A percentile compares a stretch with the other conserved stretches of the same genome.
phyloP scores from a whole-genome alignment of 768 basidiomycete genomes.

The Xerocomellus amylosporus region DNA sequence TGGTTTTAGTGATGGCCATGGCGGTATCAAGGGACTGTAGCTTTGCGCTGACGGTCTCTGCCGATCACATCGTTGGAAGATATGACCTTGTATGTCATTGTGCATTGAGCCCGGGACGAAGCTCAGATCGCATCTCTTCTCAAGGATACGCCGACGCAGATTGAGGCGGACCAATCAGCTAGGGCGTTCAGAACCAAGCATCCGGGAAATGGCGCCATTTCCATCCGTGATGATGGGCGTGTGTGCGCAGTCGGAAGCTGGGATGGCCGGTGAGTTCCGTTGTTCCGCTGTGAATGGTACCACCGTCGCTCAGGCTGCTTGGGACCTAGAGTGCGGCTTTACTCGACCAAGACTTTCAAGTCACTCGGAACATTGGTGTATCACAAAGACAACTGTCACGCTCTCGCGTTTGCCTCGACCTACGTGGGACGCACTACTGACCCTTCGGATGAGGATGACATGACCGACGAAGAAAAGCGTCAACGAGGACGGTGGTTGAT shows the following conservation, averaged over 20 bases:
- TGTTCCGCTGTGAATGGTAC: neutral
- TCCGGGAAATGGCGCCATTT: conserved; percentile 76
- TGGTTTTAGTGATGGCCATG: conserved; percentile 78
- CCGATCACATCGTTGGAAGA: conserved; percentile 72
- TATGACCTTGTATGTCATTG: conserved; percentile 51
- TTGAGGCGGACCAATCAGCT: conserved; percentile 21
- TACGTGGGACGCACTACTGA: conserved; percentile 12
- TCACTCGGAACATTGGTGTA: conserved; percentile 80
- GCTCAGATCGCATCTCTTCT: neutral
- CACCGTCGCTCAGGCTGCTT: neutral
- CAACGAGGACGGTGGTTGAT: conserved; percentile 60
- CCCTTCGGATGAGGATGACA: conserved; percentile 36
- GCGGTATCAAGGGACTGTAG: conserved; percentile 54
- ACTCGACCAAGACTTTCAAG: conserved; percentile 77
- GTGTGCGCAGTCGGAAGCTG: conserved; percentile 90
- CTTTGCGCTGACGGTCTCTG: conserved; percentile 79
- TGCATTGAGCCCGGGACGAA: neutral
- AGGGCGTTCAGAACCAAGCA: conserved; percentile 60
- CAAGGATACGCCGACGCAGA: conserved; percentile 9
- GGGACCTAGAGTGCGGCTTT: conserved; percentile 66
- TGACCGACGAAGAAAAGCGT: conserved; percentile 42
- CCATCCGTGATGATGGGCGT: conserved; percentile 69
- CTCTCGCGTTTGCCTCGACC: conserved; percentile 61
- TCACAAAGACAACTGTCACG: conserved; percentile 77
- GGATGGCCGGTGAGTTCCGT: conserved; percentile 77